Base-by-base conservation (phyloP, 2,329 filamentous ascomycete species). In the Xylariales sp. region DNA sequence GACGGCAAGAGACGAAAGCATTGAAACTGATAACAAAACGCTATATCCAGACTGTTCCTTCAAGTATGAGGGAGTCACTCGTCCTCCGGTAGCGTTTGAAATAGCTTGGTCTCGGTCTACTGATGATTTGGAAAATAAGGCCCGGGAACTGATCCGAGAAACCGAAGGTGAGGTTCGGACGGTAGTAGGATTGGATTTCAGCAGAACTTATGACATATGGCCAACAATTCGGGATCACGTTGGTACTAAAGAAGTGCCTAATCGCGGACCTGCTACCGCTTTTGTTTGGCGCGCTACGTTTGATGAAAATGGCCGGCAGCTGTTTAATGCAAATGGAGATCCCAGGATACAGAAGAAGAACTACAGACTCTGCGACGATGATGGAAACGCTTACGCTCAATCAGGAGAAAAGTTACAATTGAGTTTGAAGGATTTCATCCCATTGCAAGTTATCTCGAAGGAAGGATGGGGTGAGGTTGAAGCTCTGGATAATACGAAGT, bases 401-500 rank as follows among this genome's bases (percentile, higher is more conserved):
- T 6, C 48, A 2, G 5, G 48, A 10, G 14, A 30, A 36, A 53
- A 36, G 14, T n/a, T 53, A n/a, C 50, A 53, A 18, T 18, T 53
- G 30, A 53, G 50, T 6, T 14, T 53, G 9, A 53, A 36, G 30
- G 50, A 53, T n/a, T 53, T 53, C 30, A 53, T 53, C 50, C 50
- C 50, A 3, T n/a, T 36, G 16, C 50, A 36, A 53, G 9, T 53
- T 10, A 34, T 53, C 3, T 36, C 14, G 5, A 16, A 7, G 2
- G 32, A 36, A 36, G 50, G 14, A 36, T 53, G 50, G 50, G 14
- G 18, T 34, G 50, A 45, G 14, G 12, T 36, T 36, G 30, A 53
- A 10, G 28, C 12, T n/a, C n/a, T 53, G 12, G 50, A 34, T 18
- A 18, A 36, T 30, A 53, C 50, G 16, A 53, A 18, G 14, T n/a